phyloP scores from a whole-genome alignment of 164 flowering plant genomes.

The Dillenia turbinata region DNA sequence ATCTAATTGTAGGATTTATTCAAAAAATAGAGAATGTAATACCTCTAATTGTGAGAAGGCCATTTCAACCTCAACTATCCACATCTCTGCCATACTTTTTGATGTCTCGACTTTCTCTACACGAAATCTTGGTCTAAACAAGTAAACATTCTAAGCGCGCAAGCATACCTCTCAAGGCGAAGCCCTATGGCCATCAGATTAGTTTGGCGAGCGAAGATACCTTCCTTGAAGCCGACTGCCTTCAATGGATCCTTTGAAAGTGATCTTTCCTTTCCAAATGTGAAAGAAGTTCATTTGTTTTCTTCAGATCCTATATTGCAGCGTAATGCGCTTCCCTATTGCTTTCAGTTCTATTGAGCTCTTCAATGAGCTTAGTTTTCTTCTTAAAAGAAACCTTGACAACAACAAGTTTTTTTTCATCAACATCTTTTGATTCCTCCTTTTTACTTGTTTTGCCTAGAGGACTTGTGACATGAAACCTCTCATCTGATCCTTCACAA shows the following conservation, averaged over 20 bases:
- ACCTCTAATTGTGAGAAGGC: constrained; percentile 88
- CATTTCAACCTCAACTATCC: constrained; percentile 80
- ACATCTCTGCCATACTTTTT: constrained; percentile 64
- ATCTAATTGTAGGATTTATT: too few species aligned
- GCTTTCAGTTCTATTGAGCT: constrained; percentile 75
- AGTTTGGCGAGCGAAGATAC: constrained; percentile 50
- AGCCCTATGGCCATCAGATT: constrained; percentile 58
- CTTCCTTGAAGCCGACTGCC: constrained; percentile 28
- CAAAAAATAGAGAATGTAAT: constrained; percentile 2
- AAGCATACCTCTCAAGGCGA: constrained; percentile 87
- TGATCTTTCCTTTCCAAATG: constrained; percentile 55
- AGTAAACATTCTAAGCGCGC: constrained; percentile 88
- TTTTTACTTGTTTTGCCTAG: constrained; percentile 17
- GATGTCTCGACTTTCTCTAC: constrained; percentile 40
- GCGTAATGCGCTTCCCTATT: constrained; percentile 65
- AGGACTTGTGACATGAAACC: constrained; percentile 57
- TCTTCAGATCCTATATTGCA: constrained; percentile 67
- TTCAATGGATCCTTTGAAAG: constrained; percentile 16
- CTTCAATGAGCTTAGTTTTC: constrained; percentile 53
- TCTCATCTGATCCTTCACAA: constrained; percentile 44
- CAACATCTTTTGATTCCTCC: constrained; percentile 16
- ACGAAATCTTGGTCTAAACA: constrained; percentile 81
- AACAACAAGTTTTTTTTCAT: constrained; percentile 40
- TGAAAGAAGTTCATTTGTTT: constrained; percentile 52
- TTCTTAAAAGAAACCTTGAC: constrained; percentile 59